Evolutionary conservation across 768 basidiomycete genomes (phyloP).

Genomic region (Amanita rubescens): DNA sequence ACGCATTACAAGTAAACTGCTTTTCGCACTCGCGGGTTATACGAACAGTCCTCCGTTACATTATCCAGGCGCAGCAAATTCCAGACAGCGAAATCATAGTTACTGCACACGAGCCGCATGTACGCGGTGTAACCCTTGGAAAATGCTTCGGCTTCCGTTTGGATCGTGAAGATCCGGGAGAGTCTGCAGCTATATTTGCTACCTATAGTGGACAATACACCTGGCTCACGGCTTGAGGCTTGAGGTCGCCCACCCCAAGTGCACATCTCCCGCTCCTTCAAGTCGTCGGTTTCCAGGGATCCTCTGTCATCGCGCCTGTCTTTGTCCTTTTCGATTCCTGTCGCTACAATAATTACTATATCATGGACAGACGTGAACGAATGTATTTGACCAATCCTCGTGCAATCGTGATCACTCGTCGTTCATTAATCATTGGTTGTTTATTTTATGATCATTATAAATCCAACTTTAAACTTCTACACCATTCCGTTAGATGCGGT

Average conservation of each 20-base stretch:
- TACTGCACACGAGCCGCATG: neutral
- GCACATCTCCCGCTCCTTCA: neutral
- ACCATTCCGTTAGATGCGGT: too few relatives aligned
- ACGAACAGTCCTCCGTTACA: neutral
- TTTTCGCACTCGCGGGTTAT: neutral
- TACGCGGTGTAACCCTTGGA: neutral
- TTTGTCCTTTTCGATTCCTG: too few relatives aligned
- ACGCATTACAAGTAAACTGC: neutral
- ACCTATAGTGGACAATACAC: neutral
- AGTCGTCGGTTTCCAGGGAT: too few relatives aligned
- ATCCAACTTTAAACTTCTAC: too few relatives aligned
- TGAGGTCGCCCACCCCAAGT: neutral
- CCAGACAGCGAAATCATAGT: neutral
- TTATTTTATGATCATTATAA: too few relatives aligned
- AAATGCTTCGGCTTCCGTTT: neutral
- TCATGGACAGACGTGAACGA: too few relatives aligned
- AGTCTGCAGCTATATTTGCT: neutral
- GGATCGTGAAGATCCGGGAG: neutral
- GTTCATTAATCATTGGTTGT: neutral
- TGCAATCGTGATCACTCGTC: neutral
- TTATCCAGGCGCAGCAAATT: neutral
- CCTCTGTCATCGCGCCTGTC: too few relatives aligned
- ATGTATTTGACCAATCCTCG: too few relatives aligned
- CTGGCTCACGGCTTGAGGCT: neutral
- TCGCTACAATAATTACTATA: too few relatives aligned